Evolutionary conservation across 768 basidiomycete species (phyloP), one percentile per base, ranked within the genome.

Genomic region (Lactarius trivialis): DNA sequence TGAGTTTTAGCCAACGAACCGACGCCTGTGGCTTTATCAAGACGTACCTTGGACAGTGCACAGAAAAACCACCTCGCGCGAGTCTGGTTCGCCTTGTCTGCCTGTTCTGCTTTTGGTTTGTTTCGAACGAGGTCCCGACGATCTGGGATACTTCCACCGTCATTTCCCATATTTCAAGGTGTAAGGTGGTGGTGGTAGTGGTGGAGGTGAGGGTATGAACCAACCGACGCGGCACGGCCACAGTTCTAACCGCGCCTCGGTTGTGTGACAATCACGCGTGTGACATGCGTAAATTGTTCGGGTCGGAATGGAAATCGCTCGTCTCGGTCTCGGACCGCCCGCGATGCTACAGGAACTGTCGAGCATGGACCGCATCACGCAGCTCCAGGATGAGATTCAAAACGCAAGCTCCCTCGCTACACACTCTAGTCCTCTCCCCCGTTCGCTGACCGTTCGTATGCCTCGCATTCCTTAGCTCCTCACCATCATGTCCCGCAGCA

Each of bases 311-410:
- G 4, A 12, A 30, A 37, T 3, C 32, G 36, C 49, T 57, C 56
- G 67, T 66, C 65, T 68, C 64, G 71, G 84, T 66, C 65, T 68
- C 64, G 71, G 84, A 83, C 36, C 36, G 43, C 21, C 84, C 82
- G 89, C 77, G 78, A 92, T 92, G 89, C 89, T 92, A 82, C 86
- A 90, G 81, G 89, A 91, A 84, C 76, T 92, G 73, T 84, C 89
- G 74, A 85, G 91, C 79, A 94, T 94, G 93, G 93, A 95, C 81
- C 87, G 92, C 76, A 90, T 95, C 73, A 94, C 93, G 11, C 93
- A 95, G 73, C 85, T 95, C 58, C 92, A 94, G 79, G 89, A 96
- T 83, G 89, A 89, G 75, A 92, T 93, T 63, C 93, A 96, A 75
- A 85, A 89, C 77, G 91, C 88, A 58, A 57, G 76, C 65, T 14